A percentile compares a stretch with the other conserved stretches of the same genome.
These are phyloP conservation scores for Schwanniomyces sp. DNA, from an alignment of 805 yeast genomes.

Conservation along the genomic window DNA sequence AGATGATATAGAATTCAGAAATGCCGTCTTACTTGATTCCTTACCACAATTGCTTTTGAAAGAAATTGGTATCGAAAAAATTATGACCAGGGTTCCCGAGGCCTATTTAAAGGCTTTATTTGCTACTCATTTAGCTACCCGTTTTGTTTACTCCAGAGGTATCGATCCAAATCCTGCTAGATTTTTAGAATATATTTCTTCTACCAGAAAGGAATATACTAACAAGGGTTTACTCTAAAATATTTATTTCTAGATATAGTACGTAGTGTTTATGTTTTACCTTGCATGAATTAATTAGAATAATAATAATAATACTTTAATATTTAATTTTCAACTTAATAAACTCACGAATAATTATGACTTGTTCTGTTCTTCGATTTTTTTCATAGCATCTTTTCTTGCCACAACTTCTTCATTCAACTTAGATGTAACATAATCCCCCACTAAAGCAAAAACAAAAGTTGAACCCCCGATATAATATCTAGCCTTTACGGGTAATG, in stretches of 20 bases:
- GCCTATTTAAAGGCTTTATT: constrained; percentile 86
- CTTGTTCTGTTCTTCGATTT: constrained; percentile 12
- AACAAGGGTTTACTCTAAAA: constrained; percentile 27
- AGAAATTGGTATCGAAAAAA: constrained; percentile 63
- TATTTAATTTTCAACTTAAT: not conserved
- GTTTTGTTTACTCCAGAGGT: constrained; percentile 82
- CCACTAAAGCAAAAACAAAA: constrained; percentile 36
- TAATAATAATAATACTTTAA: not conserved
- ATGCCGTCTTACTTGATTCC: constrained; percentile 71
- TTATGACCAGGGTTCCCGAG: constrained; percentile 78
- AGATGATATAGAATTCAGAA: constrained; percentile 73
- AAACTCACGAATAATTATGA: not conserved
- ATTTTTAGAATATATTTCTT: constrained; percentile 67
- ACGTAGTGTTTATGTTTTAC: not conserved
- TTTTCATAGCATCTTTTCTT: constrained; percentile 26
- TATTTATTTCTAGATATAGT: not conserved
- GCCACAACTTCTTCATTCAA: constrained; percentile 37
- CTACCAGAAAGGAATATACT: constrained; percentile 48
- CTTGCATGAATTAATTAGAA: not conserved
- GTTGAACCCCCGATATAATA: constrained; percentile 42
- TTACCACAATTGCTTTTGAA: constrained; percentile 72
- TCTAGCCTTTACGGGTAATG: constrained; percentile 39
- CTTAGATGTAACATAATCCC: constrained; percentile 37
- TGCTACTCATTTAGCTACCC: constrained; percentile 81
- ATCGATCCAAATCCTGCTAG: constrained; percentile 77